A percentile compares a stretch with the other conserved stretches of the same genome.
phyloP scores from a whole-genome alignment of 805 yeast species.

The Kuraishia molischiana region DNA sequence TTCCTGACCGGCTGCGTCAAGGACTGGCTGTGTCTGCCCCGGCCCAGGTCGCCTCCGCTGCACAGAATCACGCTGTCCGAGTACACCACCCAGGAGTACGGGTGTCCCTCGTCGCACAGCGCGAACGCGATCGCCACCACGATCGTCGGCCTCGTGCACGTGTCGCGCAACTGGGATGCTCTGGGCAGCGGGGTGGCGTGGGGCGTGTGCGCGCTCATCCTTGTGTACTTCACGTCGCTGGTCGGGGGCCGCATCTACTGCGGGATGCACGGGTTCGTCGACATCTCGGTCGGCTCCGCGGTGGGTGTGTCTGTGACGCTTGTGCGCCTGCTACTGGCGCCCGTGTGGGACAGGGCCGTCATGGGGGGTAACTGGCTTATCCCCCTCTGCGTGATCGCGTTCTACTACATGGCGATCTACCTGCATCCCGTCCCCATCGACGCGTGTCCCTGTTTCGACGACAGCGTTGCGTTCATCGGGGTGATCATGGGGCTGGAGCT shows the following conservation, averaged over 20 bases:
- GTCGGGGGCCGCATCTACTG: slow-evolving; percentile 81
- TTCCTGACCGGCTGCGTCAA: slow-evolving; percentile 66
- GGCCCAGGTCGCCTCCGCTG: slow-evolving; percentile 89
- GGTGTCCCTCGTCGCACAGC: slow-evolving; percentile 90
- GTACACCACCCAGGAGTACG: slow-evolving; percentile 90
- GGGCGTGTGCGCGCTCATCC: slow-evolving; percentile 7
- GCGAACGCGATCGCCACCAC: slow-evolving; percentile 88
- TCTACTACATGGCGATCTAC: slow-evolving; percentile 44
- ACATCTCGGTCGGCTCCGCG: slow-evolving; percentile 53
- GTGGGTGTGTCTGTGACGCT: slow-evolving; percentile 49
- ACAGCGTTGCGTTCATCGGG: slow-evolving; percentile 86
- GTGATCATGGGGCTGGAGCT: slow-evolving; percentile 73
- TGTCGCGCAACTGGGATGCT: slow-evolving; percentile 9
- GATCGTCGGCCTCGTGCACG: slow-evolving; percentile 27
- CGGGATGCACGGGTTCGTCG: slow-evolving; percentile 95
- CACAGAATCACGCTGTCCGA: slow-evolving; percentile 83
- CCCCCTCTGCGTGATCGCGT: slow-evolving; percentile 26
- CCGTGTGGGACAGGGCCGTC: slow-evolving; percentile 35
- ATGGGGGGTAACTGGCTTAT: slow-evolving; percentile 13
- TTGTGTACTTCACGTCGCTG: slow-evolving; percentile 49
- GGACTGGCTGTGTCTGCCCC: slow-evolving; percentile 81
- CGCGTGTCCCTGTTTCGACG: slow-evolving; percentile 94
- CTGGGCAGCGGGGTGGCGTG: background rate
- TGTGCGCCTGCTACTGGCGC: slow-evolving; percentile 31
- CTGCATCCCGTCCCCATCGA: slow-evolving; percentile 81